Evolutionary conservation across 2,329 filamentous ascomycete genomes (phyloP).

Genomic region (Fonsecaea multimorphosa): DNA sequence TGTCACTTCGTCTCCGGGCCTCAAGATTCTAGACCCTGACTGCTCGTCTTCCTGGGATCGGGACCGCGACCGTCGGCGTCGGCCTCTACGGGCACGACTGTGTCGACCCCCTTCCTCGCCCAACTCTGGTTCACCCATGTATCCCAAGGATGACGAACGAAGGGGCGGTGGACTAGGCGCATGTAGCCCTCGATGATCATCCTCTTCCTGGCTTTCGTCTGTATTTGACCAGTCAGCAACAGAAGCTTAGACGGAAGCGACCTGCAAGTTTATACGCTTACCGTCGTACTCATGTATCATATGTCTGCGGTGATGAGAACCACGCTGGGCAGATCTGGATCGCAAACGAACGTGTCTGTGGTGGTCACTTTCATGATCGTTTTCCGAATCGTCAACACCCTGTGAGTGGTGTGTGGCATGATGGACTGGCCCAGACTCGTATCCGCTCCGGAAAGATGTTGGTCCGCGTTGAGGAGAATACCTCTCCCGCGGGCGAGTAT

Average conservation of each 20-base stretch:
- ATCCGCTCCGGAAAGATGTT: slow-evolving; percentile 1
- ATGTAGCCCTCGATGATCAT: not conserved
- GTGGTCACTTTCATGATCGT: not conserved
- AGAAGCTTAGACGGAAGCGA: not conserved
- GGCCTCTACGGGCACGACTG: not conserved
- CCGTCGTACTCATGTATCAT: slow-evolving; percentile 8
- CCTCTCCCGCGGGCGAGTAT: not conserved
- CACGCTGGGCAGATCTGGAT: slow-evolving; percentile 19
- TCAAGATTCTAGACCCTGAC: slow-evolving; percentile 7
- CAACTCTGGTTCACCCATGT: slow-evolving; percentile 10
- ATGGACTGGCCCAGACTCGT: not conserved
- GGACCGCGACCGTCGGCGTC: slow-evolving; percentile 13
- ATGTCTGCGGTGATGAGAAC: slow-evolving; percentile 3
- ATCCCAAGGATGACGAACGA: slow-evolving; percentile 23
- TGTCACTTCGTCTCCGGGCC: slow-evolving; percentile 25
- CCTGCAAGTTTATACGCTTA: not conserved
- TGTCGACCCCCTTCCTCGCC: slow-evolving; percentile 11
- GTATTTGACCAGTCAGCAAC: not conserved
- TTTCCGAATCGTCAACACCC: slow-evolving; percentile 6
- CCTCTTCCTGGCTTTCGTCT: slow-evolving; percentile 18
- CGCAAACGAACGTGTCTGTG: slow-evolving; percentile 3
- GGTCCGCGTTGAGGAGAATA: slow-evolving; percentile 30
- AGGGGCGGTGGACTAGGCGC: slow-evolving; percentile 26
- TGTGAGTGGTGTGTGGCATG: not conserved
- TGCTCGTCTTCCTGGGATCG: slow-evolving; percentile 16